These are phyloP conservation scores for Lotus japonicus DNA, from an alignment of 306 rosid species.

Conservation along the genomic window DNA sequence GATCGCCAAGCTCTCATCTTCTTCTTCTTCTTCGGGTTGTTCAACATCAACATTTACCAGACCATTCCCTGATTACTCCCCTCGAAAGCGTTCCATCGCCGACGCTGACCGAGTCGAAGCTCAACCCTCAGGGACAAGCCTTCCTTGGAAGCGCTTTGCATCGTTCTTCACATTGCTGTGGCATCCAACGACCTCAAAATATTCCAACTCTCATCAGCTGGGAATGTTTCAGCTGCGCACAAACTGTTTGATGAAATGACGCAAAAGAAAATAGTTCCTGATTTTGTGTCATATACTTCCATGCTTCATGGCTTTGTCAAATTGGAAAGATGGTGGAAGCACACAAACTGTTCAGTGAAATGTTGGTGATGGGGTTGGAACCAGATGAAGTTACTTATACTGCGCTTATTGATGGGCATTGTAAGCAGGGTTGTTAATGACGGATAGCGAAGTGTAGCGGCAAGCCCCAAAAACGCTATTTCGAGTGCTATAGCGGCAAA, in stretches of 20 bases:
- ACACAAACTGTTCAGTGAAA: constrained; percentile 42
- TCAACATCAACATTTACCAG: constrained; percentile 44
- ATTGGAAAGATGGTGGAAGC: constrained; percentile 67
- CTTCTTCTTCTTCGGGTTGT: no score
- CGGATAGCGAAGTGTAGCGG: no score
- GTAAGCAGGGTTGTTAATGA: no score
- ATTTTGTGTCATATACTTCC: constrained; percentile 59
- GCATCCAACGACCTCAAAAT: constrained; percentile 53
- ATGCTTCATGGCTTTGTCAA: constrained; percentile 61
- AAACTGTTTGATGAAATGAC: constrained; percentile 63
- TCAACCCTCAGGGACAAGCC: constrained; percentile 47
- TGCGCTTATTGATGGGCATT: constrained; percentile 65
- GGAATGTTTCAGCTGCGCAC: constrained; percentile 45
- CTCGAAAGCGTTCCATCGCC: constrained; percentile 46
- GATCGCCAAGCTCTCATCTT: constrained; percentile 19
- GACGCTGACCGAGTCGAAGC: constrained; percentile 55
- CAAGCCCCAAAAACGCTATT: no score
- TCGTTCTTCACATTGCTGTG: constrained; percentile 58
- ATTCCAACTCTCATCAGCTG: constrained; percentile 65
- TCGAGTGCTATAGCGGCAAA: no score
- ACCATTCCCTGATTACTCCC: constrained; percentile 86
- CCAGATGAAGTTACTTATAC: constrained; percentile 85
- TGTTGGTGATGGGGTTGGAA: constrained; percentile 52
- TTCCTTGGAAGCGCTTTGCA: constrained; percentile 62
- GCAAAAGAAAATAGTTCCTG: constrained; percentile 50